Percentiles rank a stretch among this genome's conserved stretches.
Evolutionary conservation across 192 early-diverging fungal species (phyloP).

Genomic region (Backusella tuberculispora): DNA sequence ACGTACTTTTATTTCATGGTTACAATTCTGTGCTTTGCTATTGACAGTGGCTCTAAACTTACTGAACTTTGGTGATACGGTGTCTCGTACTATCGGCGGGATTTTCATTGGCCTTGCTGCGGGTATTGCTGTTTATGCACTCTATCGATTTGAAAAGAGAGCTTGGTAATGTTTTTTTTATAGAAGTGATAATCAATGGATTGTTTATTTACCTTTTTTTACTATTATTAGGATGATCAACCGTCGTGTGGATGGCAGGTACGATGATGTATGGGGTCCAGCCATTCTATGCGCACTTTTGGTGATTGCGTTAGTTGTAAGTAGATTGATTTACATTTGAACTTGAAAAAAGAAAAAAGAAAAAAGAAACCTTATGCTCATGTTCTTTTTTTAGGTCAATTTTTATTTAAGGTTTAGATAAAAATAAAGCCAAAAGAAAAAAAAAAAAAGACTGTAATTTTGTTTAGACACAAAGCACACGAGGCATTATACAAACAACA

Average conservation of each 20-base stretch:
- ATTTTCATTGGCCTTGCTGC: constrained; percentile 37
- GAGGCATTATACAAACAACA: not conserved
- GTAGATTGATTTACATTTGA: not conserved
- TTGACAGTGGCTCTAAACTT: constrained; percentile 69
- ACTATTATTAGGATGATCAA: constrained; percentile 38
- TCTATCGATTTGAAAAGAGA: constrained; percentile 41
- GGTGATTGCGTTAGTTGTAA: constrained; percentile 54
- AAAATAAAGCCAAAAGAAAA: not conserved
- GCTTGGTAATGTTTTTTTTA: constrained; percentile 28
- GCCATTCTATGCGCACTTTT: constrained; percentile 50
- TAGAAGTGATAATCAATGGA: not conserved
- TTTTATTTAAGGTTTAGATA: constrained; percentile 12
- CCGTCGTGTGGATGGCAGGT: constrained; percentile 55
- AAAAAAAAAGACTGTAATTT: constrained; percentile 2
- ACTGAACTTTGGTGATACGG: constrained; percentile 62
- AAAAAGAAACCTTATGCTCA: not conserved
- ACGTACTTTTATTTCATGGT: constrained; percentile 84
- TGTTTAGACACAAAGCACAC: not conserved
- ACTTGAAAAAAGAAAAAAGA: not conserved
- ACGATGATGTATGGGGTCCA: constrained; percentile 49
- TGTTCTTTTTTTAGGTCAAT: not conserved
- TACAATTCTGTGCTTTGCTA: constrained; percentile 70
- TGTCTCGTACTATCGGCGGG: constrained; percentile 27
- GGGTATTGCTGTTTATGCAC: constrained; percentile 37
- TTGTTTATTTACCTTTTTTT: not conserved